phyloP scores from a whole-genome alignment of 192 early-diverging fungal genomes.

The Coemansia sp. region DNA sequence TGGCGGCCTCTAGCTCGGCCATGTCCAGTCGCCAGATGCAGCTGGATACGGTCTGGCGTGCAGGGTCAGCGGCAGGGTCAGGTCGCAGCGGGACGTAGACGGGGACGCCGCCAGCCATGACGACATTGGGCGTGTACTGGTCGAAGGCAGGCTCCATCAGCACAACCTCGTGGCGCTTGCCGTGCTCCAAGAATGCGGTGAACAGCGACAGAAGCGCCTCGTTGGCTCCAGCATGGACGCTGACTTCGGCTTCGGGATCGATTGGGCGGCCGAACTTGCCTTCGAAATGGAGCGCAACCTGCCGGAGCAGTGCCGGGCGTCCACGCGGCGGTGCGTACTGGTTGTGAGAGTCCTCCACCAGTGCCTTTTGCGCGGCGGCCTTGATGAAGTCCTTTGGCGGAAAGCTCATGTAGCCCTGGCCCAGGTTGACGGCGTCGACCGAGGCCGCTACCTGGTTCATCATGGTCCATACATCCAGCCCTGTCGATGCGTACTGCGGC shows the following conservation, averaged over 20 bases:
- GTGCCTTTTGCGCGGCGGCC: slow-evolving; percentile 70
- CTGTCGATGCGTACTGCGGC: slow-evolving; percentile 35
- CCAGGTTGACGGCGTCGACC: slow-evolving; percentile 88
- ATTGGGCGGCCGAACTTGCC: slow-evolving; percentile 65
- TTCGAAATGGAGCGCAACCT: slow-evolving; percentile 76
- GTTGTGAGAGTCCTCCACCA: slow-evolving; percentile 64
- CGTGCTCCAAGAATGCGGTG: slow-evolving; percentile 75
- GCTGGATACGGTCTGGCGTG: slow-evolving; percentile 61
- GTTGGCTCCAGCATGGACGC: slow-evolving; percentile 89
- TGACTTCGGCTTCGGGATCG: slow-evolving; percentile 77
- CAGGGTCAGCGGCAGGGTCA: slow-evolving; percentile 44
- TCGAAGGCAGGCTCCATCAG: slow-evolving; percentile 97
- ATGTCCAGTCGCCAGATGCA: slow-evolving; percentile 88
- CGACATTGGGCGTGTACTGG: slow-evolving; percentile 84
- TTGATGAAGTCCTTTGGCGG: slow-evolving; percentile 84
- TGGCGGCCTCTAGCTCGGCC: slow-evolving; percentile 70
- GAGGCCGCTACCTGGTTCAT: slow-evolving; percentile 84
- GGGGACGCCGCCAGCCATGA: slow-evolving; percentile 84
- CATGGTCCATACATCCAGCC: slow-evolving; percentile 72
- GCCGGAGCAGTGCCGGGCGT: slow-evolving; percentile 62
- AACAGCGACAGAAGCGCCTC: slow-evolving; percentile 82
- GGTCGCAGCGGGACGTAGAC: slow-evolving; percentile 81
- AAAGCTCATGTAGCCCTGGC: slow-evolving; percentile 90
- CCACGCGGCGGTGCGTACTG: slow-evolving; percentile 87
- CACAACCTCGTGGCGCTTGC: slow-evolving; percentile 78